phyloP scores from a whole-genome alignment of 2,329 filamentous ascomycete species.

The Orbilia quercus region DNA sequence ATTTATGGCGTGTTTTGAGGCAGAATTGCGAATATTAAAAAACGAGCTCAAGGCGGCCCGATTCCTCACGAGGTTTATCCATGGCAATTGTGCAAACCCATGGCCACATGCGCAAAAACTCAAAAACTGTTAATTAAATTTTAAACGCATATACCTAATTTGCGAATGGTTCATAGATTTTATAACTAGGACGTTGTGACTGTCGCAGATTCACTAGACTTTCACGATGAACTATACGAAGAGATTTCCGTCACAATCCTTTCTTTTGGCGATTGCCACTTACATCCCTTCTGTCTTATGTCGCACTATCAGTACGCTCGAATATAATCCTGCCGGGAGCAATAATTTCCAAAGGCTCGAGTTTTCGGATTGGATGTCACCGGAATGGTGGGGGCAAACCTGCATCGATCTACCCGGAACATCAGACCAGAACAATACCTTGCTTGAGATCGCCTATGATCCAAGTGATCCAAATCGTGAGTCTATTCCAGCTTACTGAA shows the following conservation, averaged over 20 bases:
- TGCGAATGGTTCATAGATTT: no score
- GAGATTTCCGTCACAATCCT: neutral
- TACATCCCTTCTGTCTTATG: neutral
- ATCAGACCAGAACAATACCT: neutral
- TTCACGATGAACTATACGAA: neutral
- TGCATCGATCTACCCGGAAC: constrained; percentile 28
- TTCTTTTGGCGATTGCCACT: neutral
- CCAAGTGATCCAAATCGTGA: constrained; percentile 26
- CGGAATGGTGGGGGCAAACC: constrained; percentile 10
- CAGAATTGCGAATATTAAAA: no score
- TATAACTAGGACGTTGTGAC: no score
- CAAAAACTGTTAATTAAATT: no score
- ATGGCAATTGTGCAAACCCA: no score
- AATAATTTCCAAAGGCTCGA: neutral
- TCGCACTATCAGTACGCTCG: constrained; percentile 15
- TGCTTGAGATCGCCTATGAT: constrained; percentile 20
- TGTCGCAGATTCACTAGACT: neutral
- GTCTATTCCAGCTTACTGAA: neutral
- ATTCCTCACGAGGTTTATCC: no score
- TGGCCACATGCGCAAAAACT: no score
- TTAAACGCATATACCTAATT: no score
- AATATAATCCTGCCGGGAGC: neutral
- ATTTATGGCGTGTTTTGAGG: neutral
- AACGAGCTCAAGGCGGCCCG: constrained; percentile 1
- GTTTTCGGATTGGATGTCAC: constrained; percentile 24